Base-by-base conservation (phyloP, 495 filamentous ascomycete genomes). In the Talaromyces proteolyticus region DNA sequence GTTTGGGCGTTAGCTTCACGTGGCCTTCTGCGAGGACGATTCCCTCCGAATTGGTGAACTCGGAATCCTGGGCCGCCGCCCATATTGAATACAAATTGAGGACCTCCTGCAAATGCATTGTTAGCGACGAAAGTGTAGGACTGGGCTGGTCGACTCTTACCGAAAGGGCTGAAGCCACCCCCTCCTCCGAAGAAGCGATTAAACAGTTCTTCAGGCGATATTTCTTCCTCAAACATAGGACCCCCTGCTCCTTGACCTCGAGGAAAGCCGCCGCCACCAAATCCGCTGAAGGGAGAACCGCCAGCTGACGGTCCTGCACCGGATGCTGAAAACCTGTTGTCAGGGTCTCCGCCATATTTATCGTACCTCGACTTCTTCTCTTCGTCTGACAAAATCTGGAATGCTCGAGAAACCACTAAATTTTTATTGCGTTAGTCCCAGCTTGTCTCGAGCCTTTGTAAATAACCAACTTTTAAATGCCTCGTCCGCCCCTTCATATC, bases 191-290 rank as follows among this genome's bases (percentile, higher is more conserved):
- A 98, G 75, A 98, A 96, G 54, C 91, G 80, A 62, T 91, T 83
- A 69, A 98, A 97, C 69, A 97, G 75, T 59, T 98, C 93, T 69
- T 98, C 93, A 0, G 93, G 92, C 34, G 88, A 94, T 49, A 98
- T 93, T 61, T 97, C 93, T 34, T 90, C 88, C 19, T 91, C 89
- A 65, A 85, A 93, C 75, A 82, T 82, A 16, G 71, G 60, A 12
- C 80, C 77, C 23, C 68, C 67, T 21, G 61, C 64, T 22, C 63
- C 64, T 44, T 67, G 69, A 5, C 70, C 70, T 24, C 79, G 69
- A 12, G 73, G 71, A 56, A 80, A 80, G 18, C 74, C 75, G 26
- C 78, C 75, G 11, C 77, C 78, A 14, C 73, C 73, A 56, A 91
- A 92, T 19, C 88, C 86, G 53, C 78, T 72, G 65, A 96, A 97